Base-by-base conservation (phyloP, 805 yeast genomes). In the Teunomyces atbi region DNA sequence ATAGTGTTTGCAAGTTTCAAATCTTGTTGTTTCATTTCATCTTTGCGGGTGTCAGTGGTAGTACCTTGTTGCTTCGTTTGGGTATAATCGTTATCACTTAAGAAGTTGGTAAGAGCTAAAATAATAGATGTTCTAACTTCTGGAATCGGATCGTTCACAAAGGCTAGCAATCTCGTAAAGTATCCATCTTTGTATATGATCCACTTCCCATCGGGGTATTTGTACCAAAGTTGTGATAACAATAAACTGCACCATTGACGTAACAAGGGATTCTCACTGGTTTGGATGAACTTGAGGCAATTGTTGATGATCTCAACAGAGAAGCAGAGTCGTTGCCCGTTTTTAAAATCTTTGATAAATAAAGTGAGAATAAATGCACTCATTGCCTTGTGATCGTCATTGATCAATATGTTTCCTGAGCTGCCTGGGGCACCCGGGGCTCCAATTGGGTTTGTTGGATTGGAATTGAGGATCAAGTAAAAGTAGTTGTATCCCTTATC, bases 171-270 rank as follows among this genome's bases (percentile, higher is more conserved):
- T 52, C 77, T 76, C 18, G 74, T 79, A 12, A 85, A 65, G 19
- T 81, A 77, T 0, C 86, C 86, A 46, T 82, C 84, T 52, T 83
- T 80, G 53, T 81, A 76, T 20, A 84, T 81, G 19, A 86, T 76
- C 74, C 81, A 79, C 58, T 86, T 84, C 10, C 91, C 90, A 45
- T 89, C 90, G 0, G 85, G 77, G 53, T 85, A 82, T 38, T 78
- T 78, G 50, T 74, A 74, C 83, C 94, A 85, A 21, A 90, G 67
- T 56, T 88, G 92, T 0, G 94, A 82, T 18, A 90, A 72, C 34
- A 92, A 71, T 33, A 92, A 68, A 11, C 86, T 80, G 53, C 96
- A 84, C 99, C 99, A 94, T 60, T 94, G 97, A 50, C 98, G 78
- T 26, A 94, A 68, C 23, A 89, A 65, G 1, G 98, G 97, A 47